phyloP scores from a whole-genome alignment of 805 yeast genomes.

The Blastobotrys chiropterorum region DNA sequence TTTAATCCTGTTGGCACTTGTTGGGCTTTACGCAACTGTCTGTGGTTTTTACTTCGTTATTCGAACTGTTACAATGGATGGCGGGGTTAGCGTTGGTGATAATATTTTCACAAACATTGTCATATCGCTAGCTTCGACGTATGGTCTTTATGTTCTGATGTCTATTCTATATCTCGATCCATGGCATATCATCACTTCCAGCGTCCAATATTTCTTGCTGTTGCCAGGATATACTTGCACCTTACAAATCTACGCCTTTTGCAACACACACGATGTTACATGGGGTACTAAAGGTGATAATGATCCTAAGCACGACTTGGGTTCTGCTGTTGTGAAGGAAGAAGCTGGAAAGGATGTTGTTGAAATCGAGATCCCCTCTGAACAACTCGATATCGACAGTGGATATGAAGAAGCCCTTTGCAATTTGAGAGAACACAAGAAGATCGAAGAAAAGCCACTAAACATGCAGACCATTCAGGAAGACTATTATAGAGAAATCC shows the following conservation, averaged over 20 bases:
- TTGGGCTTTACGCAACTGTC: constrained; percentile 74
- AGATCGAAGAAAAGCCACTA: constrained; percentile 42
- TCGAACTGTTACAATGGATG: constrained; percentile 42
- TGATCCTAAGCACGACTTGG: constrained; percentile 58
- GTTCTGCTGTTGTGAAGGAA: constrained; percentile 76
- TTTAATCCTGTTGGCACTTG: constrained; percentile 65
- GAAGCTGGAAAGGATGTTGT: constrained; percentile 81
- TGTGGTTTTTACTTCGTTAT: constrained; percentile 80
- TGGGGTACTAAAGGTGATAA: constrained; percentile 99
- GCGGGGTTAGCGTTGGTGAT: constrained; percentile 32
- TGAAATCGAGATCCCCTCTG: constrained; percentile 66
- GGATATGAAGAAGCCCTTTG: constrained; percentile 70
- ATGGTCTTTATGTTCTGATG: constrained; percentile 79
- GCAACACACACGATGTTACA: constrained; percentile 96
- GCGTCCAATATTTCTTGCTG: constrained; percentile 80
- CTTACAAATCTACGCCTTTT: constrained; percentile 90
- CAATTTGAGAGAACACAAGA: constrained; percentile 64
- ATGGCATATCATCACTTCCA: constrained; percentile 90
- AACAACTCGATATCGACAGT: constrained; percentile 71
- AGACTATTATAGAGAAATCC: constrained; percentile 90
- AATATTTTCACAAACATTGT: constrained; percentile 58
- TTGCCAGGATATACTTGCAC: constrained; percentile 90
- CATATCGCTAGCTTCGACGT: constrained; percentile 81
- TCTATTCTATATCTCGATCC: constrained; percentile 87
- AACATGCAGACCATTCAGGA: constrained; percentile 40